Percentiles rank a stretch among this genome's conserved stretches.
Evolutionary conservation across 2,329 filamentous ascomycete genomes (phyloP).

Genomic region (Beauveria scarabaeidicola): DNA sequence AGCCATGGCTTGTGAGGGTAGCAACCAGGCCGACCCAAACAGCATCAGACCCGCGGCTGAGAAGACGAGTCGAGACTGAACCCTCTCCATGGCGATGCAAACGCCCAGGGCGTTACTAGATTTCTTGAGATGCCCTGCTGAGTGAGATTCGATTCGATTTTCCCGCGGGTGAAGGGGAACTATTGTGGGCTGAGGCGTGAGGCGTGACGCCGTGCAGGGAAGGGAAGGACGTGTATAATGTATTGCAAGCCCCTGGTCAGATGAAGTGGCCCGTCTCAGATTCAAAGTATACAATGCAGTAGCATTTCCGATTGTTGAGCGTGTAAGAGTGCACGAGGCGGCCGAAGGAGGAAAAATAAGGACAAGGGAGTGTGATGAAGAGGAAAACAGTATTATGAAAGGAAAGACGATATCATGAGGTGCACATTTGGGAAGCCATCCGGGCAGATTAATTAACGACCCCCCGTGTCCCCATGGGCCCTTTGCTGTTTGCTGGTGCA

Average conservation of each 20-base stretch:
- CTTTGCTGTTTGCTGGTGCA: too few species aligned
- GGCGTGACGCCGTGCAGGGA: not conserved
- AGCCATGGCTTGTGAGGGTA: not conserved
- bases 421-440: not conserved
- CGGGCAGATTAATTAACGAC: not conserved
- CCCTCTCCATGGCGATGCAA: not conserved
- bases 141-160: not conserved
- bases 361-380: not conserved
- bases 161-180: not conserved
- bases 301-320: not conserved
- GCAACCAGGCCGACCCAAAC: not conserved
- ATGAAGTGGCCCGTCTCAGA: not conserved
- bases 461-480: not conserved
- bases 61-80: not conserved
- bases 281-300: not conserved
- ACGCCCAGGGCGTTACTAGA: not conserved
- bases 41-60: not conserved
- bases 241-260: not conserved
- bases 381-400: not conserved
- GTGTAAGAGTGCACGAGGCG: not conserved
- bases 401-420: not conserved
- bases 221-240: not conserved
- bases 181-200: not conserved
- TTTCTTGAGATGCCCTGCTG: not conserved
- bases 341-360: not conserved